Evolutionary conservation across 176 grass and related monocot species (phyloP).

Genomic region (Saccharum spontaneum): DNA sequence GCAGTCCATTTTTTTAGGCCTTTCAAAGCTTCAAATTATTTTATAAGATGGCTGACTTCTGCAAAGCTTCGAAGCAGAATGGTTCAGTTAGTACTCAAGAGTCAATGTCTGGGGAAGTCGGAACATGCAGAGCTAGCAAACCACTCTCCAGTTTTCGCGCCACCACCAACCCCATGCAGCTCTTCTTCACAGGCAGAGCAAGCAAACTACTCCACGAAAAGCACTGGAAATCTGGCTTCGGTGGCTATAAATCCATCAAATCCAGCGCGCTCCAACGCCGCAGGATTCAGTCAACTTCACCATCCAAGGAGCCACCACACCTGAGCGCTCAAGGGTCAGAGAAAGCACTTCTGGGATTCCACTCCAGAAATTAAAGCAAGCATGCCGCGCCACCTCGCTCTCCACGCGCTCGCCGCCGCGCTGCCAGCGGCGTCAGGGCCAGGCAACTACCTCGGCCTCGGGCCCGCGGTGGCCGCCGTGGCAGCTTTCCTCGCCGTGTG

Average conservation of each 20-base stretch:
- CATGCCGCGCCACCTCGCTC: constrained; percentile 58
- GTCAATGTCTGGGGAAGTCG: not conserved
- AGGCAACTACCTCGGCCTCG: not conserved
- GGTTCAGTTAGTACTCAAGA: constrained; percentile 28
- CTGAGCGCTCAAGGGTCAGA: too few species aligned
- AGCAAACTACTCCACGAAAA: constrained; percentile 49
- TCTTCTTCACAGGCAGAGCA: constrained; percentile 2
- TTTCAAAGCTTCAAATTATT: not conserved
- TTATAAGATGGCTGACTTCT: not conserved
- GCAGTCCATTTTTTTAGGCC: too few species aligned
- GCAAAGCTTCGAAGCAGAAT: not conserved
- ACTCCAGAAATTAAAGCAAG: not conserved
- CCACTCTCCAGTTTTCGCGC: constrained; percentile 20
- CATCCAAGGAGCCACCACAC: not conserved
- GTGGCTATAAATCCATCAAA: constrained; percentile 9
- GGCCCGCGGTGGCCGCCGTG: constrained; percentile 32
- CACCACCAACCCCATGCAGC: constrained; percentile 35
- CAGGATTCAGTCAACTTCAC: not conserved
- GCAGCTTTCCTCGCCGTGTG: constrained; percentile 65
- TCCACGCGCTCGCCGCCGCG: constrained; percentile 30
- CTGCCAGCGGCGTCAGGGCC: constrained; percentile 5
- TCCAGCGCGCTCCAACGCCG: not conserved
- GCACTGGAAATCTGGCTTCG: not conserved
- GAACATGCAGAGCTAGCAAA: constrained; percentile 42
- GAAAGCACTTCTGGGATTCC: not conserved